phyloP scores from a whole-genome alignment of 2,329 filamentous ascomycete genomes.

The Penicillium capsulatum region DNA sequence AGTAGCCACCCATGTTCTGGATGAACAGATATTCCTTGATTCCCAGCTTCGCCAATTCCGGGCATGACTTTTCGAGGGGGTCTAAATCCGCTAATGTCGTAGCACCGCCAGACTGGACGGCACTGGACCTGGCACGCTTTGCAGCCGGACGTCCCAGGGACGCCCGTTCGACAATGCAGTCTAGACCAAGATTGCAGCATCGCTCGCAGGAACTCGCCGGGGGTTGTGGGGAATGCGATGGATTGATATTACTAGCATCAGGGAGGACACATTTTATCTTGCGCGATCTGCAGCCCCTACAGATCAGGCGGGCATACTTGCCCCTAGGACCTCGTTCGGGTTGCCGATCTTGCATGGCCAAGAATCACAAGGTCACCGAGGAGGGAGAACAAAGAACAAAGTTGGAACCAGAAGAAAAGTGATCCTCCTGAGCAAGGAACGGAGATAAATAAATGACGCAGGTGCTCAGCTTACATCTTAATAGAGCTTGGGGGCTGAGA shows the following conservation, averaged over 20 bases:
- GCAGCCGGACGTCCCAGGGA: constrained; percentile 12
- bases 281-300: constrained; percentile 15
- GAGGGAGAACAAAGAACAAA: no score
- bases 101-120: neutral
- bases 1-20: neutral
- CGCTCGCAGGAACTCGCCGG: neutral
- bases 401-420: no score
- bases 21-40: constrained; percentile 2
- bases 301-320: constrained; percentile 17
- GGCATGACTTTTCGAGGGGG: neutral
- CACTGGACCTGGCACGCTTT: constrained; percentile 1
- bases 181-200: constrained; percentile 1
- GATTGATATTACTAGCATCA: constrained; percentile 1
- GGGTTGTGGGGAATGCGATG: constrained; percentile 1
- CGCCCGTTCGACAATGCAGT: constrained; percentile 2
- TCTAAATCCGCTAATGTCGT: neutral
- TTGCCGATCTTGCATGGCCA: no score
- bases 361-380: no score
- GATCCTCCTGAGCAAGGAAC: no score
- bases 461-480: no score
- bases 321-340: constrained; percentile 9
- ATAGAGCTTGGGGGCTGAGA: no score
- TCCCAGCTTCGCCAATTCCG: neutral
- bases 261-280: constrained; percentile 21
- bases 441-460: no score